phyloP scores from a whole-genome alignment of 2,329 filamentous ascomycete genomes.

The Fusarium goolgardi region DNA sequence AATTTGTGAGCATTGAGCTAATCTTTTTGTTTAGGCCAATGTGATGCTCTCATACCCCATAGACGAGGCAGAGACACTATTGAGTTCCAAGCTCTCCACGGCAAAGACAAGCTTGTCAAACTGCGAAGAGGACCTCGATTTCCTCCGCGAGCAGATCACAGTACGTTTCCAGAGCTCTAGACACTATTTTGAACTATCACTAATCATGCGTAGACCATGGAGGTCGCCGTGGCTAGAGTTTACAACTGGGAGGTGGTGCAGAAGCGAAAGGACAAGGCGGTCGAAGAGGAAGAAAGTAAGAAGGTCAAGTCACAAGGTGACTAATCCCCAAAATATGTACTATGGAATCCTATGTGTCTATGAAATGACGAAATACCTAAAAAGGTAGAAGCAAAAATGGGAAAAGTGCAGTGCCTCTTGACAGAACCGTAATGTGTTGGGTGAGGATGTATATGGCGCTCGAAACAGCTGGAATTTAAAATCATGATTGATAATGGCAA shows the following conservation, averaged over 20 bases:
- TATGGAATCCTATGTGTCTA: constrained; percentile 25
- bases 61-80: constrained; percentile 82
- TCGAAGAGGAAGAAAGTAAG: constrained; percentile 63
- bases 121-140: constrained; percentile 96
- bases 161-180: constrained; percentile 61
- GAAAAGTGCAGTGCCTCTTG: constrained; percentile 11
- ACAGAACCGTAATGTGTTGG: not conserved
- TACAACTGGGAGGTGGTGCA: constrained; percentile 99
- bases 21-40: constrained; percentile 73
- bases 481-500: not conserved
- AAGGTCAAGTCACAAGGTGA: constrained; percentile 50
- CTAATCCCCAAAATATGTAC: constrained; percentile 24
- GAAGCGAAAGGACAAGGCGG: constrained; percentile 88
- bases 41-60: constrained; percentile 97
- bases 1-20: constrained; percentile 32
- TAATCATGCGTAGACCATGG: constrained; percentile 76
- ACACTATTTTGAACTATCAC: constrained; percentile 1
- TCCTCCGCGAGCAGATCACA: constrained; percentile 95
- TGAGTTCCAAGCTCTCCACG: constrained; percentile 80
- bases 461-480: not conserved
- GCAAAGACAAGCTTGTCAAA: constrained; percentile 85
- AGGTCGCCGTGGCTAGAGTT: constrained; percentile 95
- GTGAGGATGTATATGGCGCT: not conserved
- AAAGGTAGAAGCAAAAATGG: constrained; percentile 25
- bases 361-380: constrained; percentile 26